A percentile compares a stretch with the other conserved stretches of the same genome.
Conservation (phyloP, 768 basidiomycete species). For the Amanita pseudoporphyria region DNA sequence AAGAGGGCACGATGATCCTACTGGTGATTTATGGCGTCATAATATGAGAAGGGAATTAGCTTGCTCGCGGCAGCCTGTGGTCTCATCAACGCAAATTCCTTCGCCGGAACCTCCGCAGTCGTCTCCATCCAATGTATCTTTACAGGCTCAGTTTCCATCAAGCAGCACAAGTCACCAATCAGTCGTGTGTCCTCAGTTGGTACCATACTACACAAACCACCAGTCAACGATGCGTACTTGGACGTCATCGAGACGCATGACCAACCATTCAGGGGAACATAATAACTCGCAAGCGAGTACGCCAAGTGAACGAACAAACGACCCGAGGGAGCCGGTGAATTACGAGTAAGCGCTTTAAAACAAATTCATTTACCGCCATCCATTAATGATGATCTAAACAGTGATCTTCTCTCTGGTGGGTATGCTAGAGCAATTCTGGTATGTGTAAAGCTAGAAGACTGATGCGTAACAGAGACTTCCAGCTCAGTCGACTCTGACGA, state of each 20-base stretch:
- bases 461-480: neutral
- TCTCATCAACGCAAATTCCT: neutral
- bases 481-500: neutral
- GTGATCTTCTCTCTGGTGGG: neutral
- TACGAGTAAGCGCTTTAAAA: neutral
- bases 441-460: neutral
- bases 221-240: too few relatives aligned
- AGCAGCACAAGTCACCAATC: too few relatives aligned
- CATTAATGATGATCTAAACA: neutral
- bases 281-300: too few relatives aligned
- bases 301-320: too few relatives aligned
- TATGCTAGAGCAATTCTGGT: neutral
- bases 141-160: too few relatives aligned
- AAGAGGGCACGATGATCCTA: conserved; percentile 1
- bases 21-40: conserved; percentile 1
- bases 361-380: neutral
- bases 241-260: too few relatives aligned
- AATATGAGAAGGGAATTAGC: neutral
- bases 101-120: neutral
- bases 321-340: neutral
- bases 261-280: too few relatives aligned
- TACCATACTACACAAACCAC: too few relatives aligned
- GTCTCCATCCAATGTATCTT: neutral
- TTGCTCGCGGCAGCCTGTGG: neutral
- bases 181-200: too few relatives aligned